Evolutionary conservation across 2,329 filamentous ascomycete species (phyloP).

Genomic region (Hypoxylon sp.): DNA sequence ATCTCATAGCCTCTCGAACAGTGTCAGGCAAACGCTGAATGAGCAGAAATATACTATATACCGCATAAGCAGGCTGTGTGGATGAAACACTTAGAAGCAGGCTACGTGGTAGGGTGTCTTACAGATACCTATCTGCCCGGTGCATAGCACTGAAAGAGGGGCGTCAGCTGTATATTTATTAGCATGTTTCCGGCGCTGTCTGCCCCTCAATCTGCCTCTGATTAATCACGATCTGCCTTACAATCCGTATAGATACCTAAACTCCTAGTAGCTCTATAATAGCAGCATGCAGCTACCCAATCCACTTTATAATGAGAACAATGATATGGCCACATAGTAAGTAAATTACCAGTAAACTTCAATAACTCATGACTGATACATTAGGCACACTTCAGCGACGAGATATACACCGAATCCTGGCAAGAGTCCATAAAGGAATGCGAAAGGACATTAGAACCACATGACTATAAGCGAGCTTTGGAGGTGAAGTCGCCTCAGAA

Average conservation of each 20-base stretch:
- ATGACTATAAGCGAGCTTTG: slow-evolving; percentile 17
- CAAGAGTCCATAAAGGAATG: slow-evolving; percentile 10
- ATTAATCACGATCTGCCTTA: slow-evolving; percentile 2
- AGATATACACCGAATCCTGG: slow-evolving; percentile 20
- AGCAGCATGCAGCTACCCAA: slow-evolving; percentile 14
- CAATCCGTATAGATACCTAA: background rate
- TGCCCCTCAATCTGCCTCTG: slow-evolving; percentile 5
- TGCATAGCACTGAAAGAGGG: too few species aligned
- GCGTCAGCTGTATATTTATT: too few species aligned
- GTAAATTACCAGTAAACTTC: background rate
- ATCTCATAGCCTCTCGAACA: too few species aligned
- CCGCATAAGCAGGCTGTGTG: too few species aligned
- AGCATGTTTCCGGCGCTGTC: background rate
- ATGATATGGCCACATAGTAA: slow-evolving; percentile 15
- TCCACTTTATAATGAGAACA: background rate
- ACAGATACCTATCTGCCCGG: too few species aligned
- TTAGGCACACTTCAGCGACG: slow-evolving; percentile 2
- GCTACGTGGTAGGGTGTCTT: too few species aligned
- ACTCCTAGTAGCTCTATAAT: background rate
- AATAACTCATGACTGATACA: background rate
- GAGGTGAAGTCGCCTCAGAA: slow-evolving; percentile 8
- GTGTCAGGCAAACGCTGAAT: too few species aligned
- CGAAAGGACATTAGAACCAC: slow-evolving; percentile 15
- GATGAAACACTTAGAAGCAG: too few species aligned
- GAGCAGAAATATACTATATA: too few species aligned